Base-by-base conservation (phyloP, 192 early-diverging fungal genomes). In the Entophlyctis helioformis region DNA sequence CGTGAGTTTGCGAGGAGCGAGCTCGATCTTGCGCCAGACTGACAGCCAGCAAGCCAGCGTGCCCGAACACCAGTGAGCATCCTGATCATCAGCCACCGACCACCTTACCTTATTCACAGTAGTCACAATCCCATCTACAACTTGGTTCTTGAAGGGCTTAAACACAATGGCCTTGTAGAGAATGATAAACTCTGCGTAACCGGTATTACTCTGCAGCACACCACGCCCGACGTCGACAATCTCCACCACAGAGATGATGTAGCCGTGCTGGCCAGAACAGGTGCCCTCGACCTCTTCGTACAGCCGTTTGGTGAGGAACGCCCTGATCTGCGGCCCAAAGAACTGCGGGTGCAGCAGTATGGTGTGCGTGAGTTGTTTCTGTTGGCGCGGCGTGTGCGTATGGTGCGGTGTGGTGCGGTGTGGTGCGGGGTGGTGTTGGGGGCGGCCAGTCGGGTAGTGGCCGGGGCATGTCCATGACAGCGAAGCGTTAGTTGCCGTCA, bases 101-200 rank as follows among this genome's bases (percentile, higher is more conserved):
- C n/a, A 19, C 16, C 31, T 22, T 62, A 87, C 85, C 75, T 89
- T 84, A 53, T 85, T 95, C 5, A 98, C 93, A 36, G 73, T 82
- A 0, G 80, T 86, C 40, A 67, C 65, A 5, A 89, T 74, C 0
- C 84, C 93, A 62, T 98, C 93, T 7, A 96, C 69, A 7, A 98
- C 96, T 65, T 97, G 87, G 39, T 88, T 86, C 49, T 85, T 94
- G 69, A 92, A 98, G 13, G 93, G 91, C 56, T 91, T 96, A 50
- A 96, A 93, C 2, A 98, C 86, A 57, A 98, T 85, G 2, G 96
- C 96, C 45, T 87, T 84, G 64, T 98, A 74, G 77, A 33, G 72
- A 35, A 98, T 81, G 27, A 75, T 72, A 53, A 91, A 98, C 66
- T 98, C 93, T n/a, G 93, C 91, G 16, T 82, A 27, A 71, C 91